Evolutionary conservation across 108 stramenopile genomes (phyloP).

Genomic region (Licmophora abbreviata): DNA sequence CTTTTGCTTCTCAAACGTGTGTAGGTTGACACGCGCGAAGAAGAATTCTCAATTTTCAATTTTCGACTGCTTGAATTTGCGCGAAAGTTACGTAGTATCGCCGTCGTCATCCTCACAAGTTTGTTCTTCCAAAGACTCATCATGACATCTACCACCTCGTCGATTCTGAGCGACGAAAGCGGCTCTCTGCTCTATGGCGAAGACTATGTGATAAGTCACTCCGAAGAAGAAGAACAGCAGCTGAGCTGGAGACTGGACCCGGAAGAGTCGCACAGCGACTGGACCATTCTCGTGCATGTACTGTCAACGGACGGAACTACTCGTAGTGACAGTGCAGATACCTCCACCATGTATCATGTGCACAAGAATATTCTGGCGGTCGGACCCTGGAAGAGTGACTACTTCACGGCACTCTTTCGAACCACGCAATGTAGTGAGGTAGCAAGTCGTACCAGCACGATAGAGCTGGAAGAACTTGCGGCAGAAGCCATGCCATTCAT

Average conservation of each 20-base stretch:
- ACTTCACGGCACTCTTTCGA: constrained; percentile 29
- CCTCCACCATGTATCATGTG: constrained; percentile 23
- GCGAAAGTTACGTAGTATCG: too few species aligned
- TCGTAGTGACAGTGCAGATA: not conserved
- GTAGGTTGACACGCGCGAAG: too few species aligned
- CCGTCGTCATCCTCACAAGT: too few species aligned
- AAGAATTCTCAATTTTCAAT: too few species aligned
- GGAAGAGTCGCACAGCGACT: constrained; percentile 19
- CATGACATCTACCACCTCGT: too few species aligned
- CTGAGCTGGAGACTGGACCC: constrained; percentile 30
- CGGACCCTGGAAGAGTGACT: constrained; percentile 33
- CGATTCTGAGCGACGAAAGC: too few species aligned
- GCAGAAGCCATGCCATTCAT: constrained; percentile 20
- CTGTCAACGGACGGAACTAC: too few species aligned
- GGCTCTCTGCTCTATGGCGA: too few species aligned
- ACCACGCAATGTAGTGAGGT: not conserved
- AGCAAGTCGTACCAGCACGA: not conserved
- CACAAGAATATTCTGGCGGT: constrained; percentile 40
- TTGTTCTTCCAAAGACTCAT: too few species aligned
- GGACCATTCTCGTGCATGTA: constrained; percentile 14
- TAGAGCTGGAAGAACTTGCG: constrained; percentile 17
- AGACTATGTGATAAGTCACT: too few species aligned
- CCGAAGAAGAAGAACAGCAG: constrained; percentile 4
- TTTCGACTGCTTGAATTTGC: too few species aligned
- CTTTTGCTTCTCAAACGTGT: too few species aligned